Evolutionary conservation across 805 yeast genomes (phyloP), one percentile per base, ranked within the genome.

Genomic region (Tetrapisispora pingtungensis): DNA sequence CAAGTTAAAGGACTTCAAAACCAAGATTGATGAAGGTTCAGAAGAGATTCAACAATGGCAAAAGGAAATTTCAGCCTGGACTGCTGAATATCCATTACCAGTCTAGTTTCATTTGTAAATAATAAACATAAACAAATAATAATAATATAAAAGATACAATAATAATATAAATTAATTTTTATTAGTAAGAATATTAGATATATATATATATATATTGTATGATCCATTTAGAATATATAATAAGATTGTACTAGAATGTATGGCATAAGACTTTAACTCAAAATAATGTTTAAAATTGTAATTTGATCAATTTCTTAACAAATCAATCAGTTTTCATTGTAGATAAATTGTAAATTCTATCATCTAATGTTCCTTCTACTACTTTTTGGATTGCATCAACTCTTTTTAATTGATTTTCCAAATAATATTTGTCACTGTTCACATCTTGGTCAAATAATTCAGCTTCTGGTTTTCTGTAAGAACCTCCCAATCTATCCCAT

Each of bases 401-500:
- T 62, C 78, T 74, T 49, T 70, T 64, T 27, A 80, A 69, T 67
- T 90, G 96, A 50, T 6, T 22, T 22, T 22, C 26, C 26, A 22
- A 22, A 22, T 22, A 22, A 6, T 22, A 5, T 22, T 22, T 22
- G 8, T 22, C 26, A 8, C 8, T 22, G 8, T 22, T 22, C 5
- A 22, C 5, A 8, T 22, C 26, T 22, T 22, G 5, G 26, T 8
- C 85, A 62, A 89, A 90, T 54, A 90, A 72, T 54, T 85, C 83
- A 57, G 73, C 77, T 59, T 90, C 97, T 4, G 97, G 97, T 56
- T 80, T 76, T 68, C 97, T 83, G 69, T 93, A 88, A 20, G 95
- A 79, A 37, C 88, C 84, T 42, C 97, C 97, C 46, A 93, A 68
- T 68, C 98, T 81, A 65, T 90, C 98, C 97, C 97, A 90, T 51